A percentile compares a stretch with the other conserved stretches of the same genome.
These are phyloP conservation scores for Oidiodendron maius DNA, from an alignment of 495 filamentous ascomycete species.

Conservation along the genomic window DNA sequence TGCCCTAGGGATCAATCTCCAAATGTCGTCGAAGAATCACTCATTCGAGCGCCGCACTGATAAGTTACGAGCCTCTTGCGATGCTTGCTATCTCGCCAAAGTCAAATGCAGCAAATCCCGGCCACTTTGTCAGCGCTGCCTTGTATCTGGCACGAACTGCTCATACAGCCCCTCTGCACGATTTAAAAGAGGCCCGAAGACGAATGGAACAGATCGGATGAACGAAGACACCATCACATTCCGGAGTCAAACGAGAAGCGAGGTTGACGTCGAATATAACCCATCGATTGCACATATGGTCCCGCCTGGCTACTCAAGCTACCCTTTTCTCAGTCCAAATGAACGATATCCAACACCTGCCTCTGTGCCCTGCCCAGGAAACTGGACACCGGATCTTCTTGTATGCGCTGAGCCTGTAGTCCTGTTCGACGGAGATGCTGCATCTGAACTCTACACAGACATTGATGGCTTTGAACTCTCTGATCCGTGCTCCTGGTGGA, in stretches of 20 bases:
- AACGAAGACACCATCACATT: not conserved
- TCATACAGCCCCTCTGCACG: conserved; percentile 45
- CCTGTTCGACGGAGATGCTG: not conserved
- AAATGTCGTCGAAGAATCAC: not conserved
- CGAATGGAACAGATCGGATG: not conserved
- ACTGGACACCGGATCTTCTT: not conserved
- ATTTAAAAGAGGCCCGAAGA: conserved; percentile 24
- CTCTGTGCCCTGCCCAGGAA: not conserved
- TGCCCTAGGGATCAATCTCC: too few species aligned
- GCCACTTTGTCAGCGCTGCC: conserved; percentile 43
- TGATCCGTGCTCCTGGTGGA: not conserved
- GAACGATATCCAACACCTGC: too few species aligned
- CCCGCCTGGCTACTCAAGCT: not conserved
- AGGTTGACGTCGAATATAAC: not conserved
- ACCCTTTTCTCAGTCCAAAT: too few species aligned
- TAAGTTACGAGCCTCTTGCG: conserved; percentile 45
- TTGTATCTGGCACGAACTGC: conserved; percentile 39
- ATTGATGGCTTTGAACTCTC: not conserved
- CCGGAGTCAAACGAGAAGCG: not conserved
- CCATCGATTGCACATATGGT: not conserved
- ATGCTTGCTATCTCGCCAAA: conserved; percentile 49
- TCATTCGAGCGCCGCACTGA: conserved; percentile 29
- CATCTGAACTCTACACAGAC: not conserved
- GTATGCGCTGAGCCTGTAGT: not conserved
- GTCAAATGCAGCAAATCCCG: conserved; percentile 47